Evolutionary conservation across 306 rosid genomes (phyloP).

Genomic region (Vachellia pachyceras): DNA sequence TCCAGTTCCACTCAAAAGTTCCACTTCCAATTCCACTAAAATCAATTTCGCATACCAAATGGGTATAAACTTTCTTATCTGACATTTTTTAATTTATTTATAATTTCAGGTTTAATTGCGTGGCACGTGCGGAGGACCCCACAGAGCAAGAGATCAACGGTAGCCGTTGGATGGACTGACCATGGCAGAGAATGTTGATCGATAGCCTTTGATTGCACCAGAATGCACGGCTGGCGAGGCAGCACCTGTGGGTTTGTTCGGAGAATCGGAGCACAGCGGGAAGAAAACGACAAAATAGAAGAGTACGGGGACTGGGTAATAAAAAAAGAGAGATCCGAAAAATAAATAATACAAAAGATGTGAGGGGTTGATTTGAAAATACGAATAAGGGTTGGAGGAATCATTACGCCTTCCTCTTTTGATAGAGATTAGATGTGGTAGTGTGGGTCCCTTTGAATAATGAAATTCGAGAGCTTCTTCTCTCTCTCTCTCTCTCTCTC

Average conservation of each 20-base stretch:
- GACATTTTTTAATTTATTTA: too few relatives aligned
- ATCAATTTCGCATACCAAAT: too few relatives aligned
- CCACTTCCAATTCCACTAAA: too few relatives aligned
- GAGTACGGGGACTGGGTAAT: not conserved
- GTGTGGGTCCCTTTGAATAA: conserved; percentile 28
- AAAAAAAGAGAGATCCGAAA: too few relatives aligned
- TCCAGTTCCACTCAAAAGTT: too few relatives aligned
- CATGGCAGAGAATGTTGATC: not conserved
- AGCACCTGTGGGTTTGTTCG: not conserved
- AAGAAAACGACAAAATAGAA: conserved; percentile 15
- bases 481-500: not conserved
- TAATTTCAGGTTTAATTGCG: too few relatives aligned
- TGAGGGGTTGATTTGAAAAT: not conserved
- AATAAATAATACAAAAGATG: not conserved
- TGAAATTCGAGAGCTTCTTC: conserved; percentile 1
- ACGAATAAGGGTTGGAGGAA: not conserved
- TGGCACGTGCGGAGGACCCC: not conserved
- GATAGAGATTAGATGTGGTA: not conserved
- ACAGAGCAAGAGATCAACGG: not conserved
- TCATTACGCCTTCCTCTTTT: not conserved
- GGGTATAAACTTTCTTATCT: too few relatives aligned
- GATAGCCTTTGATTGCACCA: not conserved
- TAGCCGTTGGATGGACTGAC: not conserved
- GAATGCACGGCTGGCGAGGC: not conserved
- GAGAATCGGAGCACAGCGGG: too few relatives aligned